These are phyloP conservation scores for Colletotrichum chlorophyti DNA, from an alignment of 2,329 filamentous ascomycete species.

Conservation along the genomic window DNA sequence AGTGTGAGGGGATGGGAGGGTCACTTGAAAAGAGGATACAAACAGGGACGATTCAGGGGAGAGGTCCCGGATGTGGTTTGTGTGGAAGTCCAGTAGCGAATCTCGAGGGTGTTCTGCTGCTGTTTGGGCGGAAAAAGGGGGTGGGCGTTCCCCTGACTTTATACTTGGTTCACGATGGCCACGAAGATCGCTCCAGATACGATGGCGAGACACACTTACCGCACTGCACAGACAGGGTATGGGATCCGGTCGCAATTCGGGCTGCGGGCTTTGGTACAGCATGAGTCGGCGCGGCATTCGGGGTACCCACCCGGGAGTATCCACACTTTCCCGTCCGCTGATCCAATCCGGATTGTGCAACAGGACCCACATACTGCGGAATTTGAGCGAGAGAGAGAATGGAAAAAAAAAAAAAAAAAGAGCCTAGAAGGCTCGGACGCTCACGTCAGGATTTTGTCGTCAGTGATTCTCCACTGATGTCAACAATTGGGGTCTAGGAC, in stretches of 20 bases:
- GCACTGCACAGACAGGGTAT: background rate
- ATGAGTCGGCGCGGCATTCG: slow-evolving; percentile 27
- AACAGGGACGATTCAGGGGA: too few relatives aligned
- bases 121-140: background rate
- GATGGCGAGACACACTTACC: background rate
- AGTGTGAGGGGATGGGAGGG: background rate
- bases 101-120: too few relatives aligned
- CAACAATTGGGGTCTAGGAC: background rate
- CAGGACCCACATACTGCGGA: too few relatives aligned
- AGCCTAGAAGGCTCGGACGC: too few relatives aligned
- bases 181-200: too few relatives aligned
- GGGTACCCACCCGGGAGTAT: slow-evolving; percentile 8
- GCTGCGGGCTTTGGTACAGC: background rate
- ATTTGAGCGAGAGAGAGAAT: too few relatives aligned
- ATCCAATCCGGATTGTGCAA: slow-evolving; percentile 4
- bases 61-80: too few relatives aligned
- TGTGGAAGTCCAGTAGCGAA: too few relatives aligned
- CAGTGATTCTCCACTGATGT: too few relatives aligned
- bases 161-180: slow-evolving; percentile 7
- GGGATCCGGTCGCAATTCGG: slow-evolving; percentile 25
- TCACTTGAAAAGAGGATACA: background rate
- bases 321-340: slow-evolving; percentile 24
- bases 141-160: background rate
- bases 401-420: too few relatives aligned
- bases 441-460: too few relatives aligned